Conservation (phyloP, 2,329 filamentous ascomycete genomes). For the Cytospora mali region DNA sequence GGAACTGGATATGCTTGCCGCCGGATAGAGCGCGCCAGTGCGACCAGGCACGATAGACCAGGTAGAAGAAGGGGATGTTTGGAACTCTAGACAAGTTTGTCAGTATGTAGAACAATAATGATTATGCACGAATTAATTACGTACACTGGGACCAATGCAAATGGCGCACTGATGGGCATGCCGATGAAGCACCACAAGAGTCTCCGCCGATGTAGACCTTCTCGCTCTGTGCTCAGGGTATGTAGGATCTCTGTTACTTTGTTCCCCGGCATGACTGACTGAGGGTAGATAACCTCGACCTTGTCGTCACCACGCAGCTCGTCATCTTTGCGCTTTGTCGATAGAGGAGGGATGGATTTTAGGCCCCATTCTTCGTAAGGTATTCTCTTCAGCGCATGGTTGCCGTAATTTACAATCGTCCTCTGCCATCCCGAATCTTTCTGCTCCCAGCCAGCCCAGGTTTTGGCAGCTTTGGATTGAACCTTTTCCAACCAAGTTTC, state of each 20-base stretch:
- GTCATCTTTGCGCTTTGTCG: slow-evolving; percentile 64
- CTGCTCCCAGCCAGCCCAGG: slow-evolving; percentile 88
- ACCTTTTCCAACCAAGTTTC: slow-evolving; percentile 67
- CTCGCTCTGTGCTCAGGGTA: slow-evolving; percentile 76
- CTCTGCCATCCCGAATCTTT: slow-evolving; percentile 86
- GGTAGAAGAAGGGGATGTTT: slow-evolving; percentile 96
- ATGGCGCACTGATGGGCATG: slow-evolving; percentile 81
- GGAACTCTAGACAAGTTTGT: slow-evolving; percentile 63
- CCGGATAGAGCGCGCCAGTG: slow-evolving; percentile 87
- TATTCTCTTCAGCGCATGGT: slow-evolving; percentile 81
- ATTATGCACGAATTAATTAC: slow-evolving; percentile 42
- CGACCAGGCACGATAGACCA: slow-evolving; percentile 87
- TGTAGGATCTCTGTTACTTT: slow-evolving; percentile 67
- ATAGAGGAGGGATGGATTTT: slow-evolving; percentile 88
- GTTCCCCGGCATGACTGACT: slow-evolving; percentile 65
- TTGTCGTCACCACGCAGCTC: slow-evolving; percentile 64
- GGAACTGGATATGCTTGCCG: slow-evolving; percentile 80
- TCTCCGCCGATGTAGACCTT: slow-evolving; percentile 73
- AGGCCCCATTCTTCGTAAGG: slow-evolving; percentile 98
- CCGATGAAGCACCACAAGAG: slow-evolving; percentile 80
- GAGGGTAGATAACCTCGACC: slow-evolving; percentile 77
- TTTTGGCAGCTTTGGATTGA: slow-evolving; percentile 70
- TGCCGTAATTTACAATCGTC: slow-evolving; percentile 82
- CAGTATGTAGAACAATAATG: slow-evolving; percentile 12
- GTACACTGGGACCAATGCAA: slow-evolving; percentile 84